These are phyloP conservation scores for Fraxinus latifolia DNA, from an alignment of 305 asterid species.

Conservation along the genomic window DNA sequence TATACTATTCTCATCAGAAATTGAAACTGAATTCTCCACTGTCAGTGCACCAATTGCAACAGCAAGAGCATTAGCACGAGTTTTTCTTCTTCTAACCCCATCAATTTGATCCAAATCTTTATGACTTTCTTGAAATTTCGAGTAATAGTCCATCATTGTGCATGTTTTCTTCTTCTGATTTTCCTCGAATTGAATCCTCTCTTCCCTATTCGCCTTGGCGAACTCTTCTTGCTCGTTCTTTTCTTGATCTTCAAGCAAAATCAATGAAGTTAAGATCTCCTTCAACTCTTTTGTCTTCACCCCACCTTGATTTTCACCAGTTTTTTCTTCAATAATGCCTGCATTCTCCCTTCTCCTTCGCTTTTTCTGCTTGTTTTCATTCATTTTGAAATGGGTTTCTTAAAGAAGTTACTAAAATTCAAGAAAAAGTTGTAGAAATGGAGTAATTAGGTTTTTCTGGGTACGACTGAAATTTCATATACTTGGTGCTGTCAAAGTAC, in stretches of 20 bases:
- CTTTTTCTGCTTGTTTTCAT: slow-evolving; percentile 39
- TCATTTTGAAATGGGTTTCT: slow-evolving; percentile 40
- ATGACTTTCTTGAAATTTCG: slow-evolving; percentile 41
- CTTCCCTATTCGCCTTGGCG: slow-evolving; percentile 43
- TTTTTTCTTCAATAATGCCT: slow-evolving; percentile 14
- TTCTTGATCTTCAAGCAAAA: slow-evolving; percentile 69
- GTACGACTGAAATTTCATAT: not conserved
- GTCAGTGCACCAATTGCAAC: slow-evolving; percentile 30
- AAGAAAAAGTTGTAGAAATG: not conserved
- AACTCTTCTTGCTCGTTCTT: slow-evolving; percentile 47
- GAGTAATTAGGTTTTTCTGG: slow-evolving; percentile 2
- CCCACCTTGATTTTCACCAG: slow-evolving; percentile 35
- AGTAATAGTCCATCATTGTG: slow-evolving; percentile 59
- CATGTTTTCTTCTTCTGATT: slow-evolving; percentile 44
- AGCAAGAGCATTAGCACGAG: slow-evolving; percentile 34
- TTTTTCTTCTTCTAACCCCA: slow-evolving; percentile 47
- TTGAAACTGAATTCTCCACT: slow-evolving; percentile 29
- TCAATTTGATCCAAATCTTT: slow-evolving; percentile 38
- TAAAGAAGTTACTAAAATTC: not conserved
- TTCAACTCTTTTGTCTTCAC: slow-evolving; percentile 67
- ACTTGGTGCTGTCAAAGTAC: no score
- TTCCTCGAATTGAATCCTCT: slow-evolving; percentile 41
- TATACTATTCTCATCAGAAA: not conserved
- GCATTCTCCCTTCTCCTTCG: slow-evolving; percentile 25
- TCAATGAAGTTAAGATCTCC: slow-evolving; percentile 69